These are phyloP conservation scores for Claviceps citrina DNA, from an alignment of 2,329 filamentous ascomycete species.

Conservation along the genomic window DNA sequence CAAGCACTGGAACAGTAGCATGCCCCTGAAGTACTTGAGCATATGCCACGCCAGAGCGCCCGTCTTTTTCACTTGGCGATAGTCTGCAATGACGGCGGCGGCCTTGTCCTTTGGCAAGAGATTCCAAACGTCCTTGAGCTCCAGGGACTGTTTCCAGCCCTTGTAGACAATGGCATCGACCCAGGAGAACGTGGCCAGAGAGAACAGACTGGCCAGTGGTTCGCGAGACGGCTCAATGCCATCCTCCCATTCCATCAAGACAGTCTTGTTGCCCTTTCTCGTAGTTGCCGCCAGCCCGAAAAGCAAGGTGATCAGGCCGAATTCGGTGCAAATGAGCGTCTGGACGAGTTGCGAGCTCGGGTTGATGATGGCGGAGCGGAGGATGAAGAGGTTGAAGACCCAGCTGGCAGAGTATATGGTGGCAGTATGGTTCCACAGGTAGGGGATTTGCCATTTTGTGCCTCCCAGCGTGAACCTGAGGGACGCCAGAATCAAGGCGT, in stretches of 20 bases:
- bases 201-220: constrained; percentile 75
- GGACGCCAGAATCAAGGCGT: constrained; percentile 58
- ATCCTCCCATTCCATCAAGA: constrained; percentile 78
- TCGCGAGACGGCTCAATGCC: constrained; percentile 77
- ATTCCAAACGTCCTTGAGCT: constrained; percentile 84
- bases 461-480: constrained; percentile 54
- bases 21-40: constrained; percentile 65
- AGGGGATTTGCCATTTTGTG: constrained; percentile 50
- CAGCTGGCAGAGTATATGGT: constrained; percentile 70
- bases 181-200: constrained; percentile 78
- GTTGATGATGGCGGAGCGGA: constrained; percentile 75
- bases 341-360: constrained; percentile 48
- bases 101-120: constrained; percentile 79
- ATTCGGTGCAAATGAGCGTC: constrained; percentile 55
- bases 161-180: constrained; percentile 78
- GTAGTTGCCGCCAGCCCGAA: constrained; percentile 64
- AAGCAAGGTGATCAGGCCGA: constrained; percentile 58
- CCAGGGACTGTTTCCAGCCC: constrained; percentile 72
- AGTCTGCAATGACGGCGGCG: constrained; percentile 60
- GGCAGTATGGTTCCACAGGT: constrained; percentile 87
- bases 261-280: constrained; percentile 80
- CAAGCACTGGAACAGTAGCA: constrained; percentile 58
- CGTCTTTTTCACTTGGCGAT: constrained; percentile 73
- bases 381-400: constrained; percentile 58
- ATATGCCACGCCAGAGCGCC: constrained; percentile 65